Percentiles rank a stretch among this genome's conserved stretches.
phyloP scores from a whole-genome alignment of 2,329 filamentous ascomycete genomes.

The Cadophora malorum region DNA sequence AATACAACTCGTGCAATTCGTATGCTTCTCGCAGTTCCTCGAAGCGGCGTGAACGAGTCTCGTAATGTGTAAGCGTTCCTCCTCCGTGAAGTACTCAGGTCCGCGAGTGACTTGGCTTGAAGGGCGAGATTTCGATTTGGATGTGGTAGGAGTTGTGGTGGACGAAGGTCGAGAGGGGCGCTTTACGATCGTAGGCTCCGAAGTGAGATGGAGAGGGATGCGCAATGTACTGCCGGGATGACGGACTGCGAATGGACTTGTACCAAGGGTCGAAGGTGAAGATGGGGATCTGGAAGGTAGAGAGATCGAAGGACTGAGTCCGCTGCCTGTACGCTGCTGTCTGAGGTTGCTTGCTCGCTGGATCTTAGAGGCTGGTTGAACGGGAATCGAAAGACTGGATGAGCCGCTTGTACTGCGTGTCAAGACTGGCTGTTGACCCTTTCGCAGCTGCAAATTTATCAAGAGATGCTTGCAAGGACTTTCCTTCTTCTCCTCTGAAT shows the following conservation, averaged over 20 bases:
- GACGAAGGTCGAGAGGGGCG: not conserved
- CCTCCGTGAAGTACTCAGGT: conserved; percentile 31
- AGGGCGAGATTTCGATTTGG: not conserved
- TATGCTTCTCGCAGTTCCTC: conserved; percentile 28
- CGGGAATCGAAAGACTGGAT: not conserved
- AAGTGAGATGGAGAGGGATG: not conserved
- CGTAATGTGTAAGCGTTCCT: conserved; percentile 30
- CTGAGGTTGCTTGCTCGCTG: conserved; percentile 1
- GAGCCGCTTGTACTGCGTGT: conserved; percentile 12
- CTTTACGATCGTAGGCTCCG: conserved; percentile 9
- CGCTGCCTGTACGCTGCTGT: conserved; percentile 2
- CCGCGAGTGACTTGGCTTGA: not conserved
- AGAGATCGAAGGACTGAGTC: conserved; percentile 10
- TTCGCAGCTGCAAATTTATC: not conserved
- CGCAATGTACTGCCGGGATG: not conserved
- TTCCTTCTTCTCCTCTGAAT: not conserved
- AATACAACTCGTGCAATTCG: conserved; percentile 38
- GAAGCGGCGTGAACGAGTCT: conserved; percentile 26
- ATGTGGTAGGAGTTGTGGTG: not conserved
- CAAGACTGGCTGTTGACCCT: not conserved
- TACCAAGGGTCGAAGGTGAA: not conserved
- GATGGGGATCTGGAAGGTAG: not conserved
- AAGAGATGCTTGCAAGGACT: not conserved
- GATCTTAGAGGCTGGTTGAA: not conserved
- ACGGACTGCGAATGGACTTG: not conserved